Evolutionary conservation across 2,329 filamentous ascomycete genomes (phyloP).

Genomic region (Ophiocordyceps camponoti-leonardi): DNA sequence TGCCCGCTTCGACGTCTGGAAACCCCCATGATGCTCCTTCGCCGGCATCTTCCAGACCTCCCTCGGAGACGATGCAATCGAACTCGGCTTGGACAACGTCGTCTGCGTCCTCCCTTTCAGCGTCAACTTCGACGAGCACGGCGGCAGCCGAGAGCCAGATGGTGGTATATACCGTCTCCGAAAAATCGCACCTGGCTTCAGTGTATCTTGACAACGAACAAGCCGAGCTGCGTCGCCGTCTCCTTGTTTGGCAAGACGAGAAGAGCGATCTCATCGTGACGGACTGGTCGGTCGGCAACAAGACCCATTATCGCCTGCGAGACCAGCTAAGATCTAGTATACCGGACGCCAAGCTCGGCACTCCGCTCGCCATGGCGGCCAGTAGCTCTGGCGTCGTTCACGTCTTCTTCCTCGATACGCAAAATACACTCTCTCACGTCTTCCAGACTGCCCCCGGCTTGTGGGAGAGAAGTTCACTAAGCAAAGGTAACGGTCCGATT

Average conservation of each 20-base stretch:
- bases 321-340: constrained; percentile 3
- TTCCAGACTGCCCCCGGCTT: constrained; percentile 3
- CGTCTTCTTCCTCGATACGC: constrained; percentile 8
- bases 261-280: constrained; percentile 5
- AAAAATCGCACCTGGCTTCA: constrained; percentile 5
- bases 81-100: background rate
- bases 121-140: background rate
- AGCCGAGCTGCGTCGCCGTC: constrained; percentile 1
- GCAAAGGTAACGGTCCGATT: background rate
- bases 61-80: background rate
- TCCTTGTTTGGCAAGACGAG: constrained; percentile 9
- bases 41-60: background rate
- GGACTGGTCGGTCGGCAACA: constrained; percentile 2
- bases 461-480: constrained; percentile 5
- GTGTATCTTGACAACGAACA: constrained; percentile 2
- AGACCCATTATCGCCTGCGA: constrained; percentile 2
- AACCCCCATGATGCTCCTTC: background rate
- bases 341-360: constrained; percentile 5
- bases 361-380: constrained; percentile 5
- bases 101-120: background rate
- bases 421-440: constrained; percentile 4
- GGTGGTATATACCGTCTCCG: constrained; percentile 3
- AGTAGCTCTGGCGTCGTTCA: constrained; percentile 6
- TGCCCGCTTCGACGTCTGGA: background rate
- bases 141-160: background rate